Base-by-base conservation (phyloP, 2,329 filamentous ascomycete genomes). In the Venturia pyrina region DNA sequence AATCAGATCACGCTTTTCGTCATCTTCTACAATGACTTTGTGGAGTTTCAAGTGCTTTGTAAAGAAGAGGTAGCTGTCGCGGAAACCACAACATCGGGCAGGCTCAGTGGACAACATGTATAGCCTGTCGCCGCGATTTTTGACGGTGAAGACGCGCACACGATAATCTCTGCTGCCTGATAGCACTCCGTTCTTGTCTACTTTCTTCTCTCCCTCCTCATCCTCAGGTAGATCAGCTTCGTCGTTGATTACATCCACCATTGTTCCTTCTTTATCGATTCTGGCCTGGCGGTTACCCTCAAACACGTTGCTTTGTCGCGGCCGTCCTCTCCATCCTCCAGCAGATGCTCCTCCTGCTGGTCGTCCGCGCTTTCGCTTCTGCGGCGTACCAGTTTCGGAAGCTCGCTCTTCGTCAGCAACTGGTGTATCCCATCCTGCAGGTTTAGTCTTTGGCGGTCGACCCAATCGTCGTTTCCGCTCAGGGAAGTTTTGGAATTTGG, bases 41-140 rank as follows among this genome's bases (percentile, higher is more conserved):
- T 92, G 95, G 17, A 99, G 88, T 72, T 92, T 88, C 75, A 90
- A 90, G 78, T 99, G 95, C 78, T 98, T 99, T 69, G 95, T 96
- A 82, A 99, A 99, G 83, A 99, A 97, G 34, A 99, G 85, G 74
- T 99, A 99, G 69, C 93, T 97, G 81, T 99, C 95, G 70, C 95
- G 85, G 82, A 99, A 99, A 19, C 95, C 95, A 65, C 96, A 93
- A 73, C 95, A 98, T 69, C 95, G 89, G 32, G 95, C 95, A 5
- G 95, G 96, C 74, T 99, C 95, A 5, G 95, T 99, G 3, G 95
- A 98, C 77, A 99, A 80, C 95, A 99, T 99, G 85, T 99, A 99
- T 13, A 96, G 86, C 66, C 93, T 83, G 62, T 93, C 85, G 46
- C 89, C 92, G 69, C 93, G 87, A 65, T 91, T 92, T 21, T 87